These are phyloP conservation scores for Phaeotremella fagi DNA, from an alignment of 768 basidiomycete genomes.

Conservation along the genomic window DNA sequence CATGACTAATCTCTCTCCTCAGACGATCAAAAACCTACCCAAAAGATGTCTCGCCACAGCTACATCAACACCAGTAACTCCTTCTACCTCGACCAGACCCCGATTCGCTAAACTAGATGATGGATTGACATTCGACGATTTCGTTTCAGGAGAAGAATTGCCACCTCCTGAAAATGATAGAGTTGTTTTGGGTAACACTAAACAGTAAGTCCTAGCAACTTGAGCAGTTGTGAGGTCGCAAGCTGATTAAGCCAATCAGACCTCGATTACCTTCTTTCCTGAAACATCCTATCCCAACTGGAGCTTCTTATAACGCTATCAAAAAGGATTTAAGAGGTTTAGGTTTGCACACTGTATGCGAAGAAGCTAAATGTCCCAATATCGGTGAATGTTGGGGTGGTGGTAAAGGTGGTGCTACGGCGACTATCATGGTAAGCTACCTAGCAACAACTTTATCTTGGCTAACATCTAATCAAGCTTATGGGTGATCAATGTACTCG, in stretches of 20 bases:
- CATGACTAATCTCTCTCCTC: not conserved
- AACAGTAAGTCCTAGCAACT: constrained; percentile 28
- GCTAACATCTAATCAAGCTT: constrained; percentile 54
- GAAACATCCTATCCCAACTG: constrained; percentile 87
- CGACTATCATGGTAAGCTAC: constrained; percentile 86
- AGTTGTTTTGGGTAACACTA: constrained; percentile 42
- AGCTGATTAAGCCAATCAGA: constrained; percentile 49
- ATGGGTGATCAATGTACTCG: constrained; percentile 99
- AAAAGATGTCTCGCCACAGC: constrained; percentile 1
- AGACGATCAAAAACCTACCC: not conserved
- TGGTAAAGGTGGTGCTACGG: constrained; percentile 74
- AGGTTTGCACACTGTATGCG: constrained; percentile 90
- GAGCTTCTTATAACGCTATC: constrained; percentile 80
- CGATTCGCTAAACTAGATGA: constrained; percentile 38
- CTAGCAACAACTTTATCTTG: not conserved
- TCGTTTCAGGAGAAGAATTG: constrained; percentile 39
- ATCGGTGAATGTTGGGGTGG: constrained; percentile 99
- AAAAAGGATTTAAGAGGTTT: constrained; percentile 93
- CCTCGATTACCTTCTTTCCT: constrained; percentile 80
- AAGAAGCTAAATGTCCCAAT: constrained; percentile 97
- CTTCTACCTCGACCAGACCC: constrained; percentile 1
- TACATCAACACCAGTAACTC: not conserved
- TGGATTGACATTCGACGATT: constrained; percentile 46
- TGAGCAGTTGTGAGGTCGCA: too few relatives aligned
- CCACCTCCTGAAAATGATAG: constrained; percentile 22